Evolutionary conservation across 2,329 filamentous ascomycete species (phyloP), one percentile per base, ranked within the genome.

Genomic region (Pseudogymnoascus sp.): DNA sequence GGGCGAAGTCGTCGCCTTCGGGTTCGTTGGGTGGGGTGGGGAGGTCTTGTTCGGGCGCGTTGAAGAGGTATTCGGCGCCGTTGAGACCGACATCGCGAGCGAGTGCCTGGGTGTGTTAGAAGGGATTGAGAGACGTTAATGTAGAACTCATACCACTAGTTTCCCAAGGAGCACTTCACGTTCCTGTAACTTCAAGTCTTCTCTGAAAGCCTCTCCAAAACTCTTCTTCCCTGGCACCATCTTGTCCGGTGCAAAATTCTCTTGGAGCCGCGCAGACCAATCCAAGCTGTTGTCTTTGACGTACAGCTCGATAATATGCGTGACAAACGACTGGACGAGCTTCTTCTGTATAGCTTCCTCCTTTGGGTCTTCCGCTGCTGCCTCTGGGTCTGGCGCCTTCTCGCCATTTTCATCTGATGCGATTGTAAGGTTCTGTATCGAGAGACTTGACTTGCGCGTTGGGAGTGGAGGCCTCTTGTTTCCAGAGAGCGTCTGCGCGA

Each of bases 251-350:
- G 84, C 79, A 66, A 86, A 84, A 64, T 82, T 86, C 74, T 93
- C 90, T 66, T 89, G 79, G 63, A 92, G 74, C 61, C 90, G 77
- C 13, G 82, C 76, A 1, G 85, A 81, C 86, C 85, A 88, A 53
- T 83, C 81, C 72, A 88, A 73, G 24, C 78, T 77, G 67, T 86
- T 82, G 6, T 76, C 77, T 67, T 86, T 85, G 65, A 90, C 81
- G 68, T 91, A 93, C 53, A 87, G 83, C 72, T 93, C 89, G 10
- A 93, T 76, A 16, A 93, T 77, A 71, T 90, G 89, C 0, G 88
- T 91, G n/a, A 91, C 80, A 73, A 95, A 93, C 1, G 87, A 86
- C 70, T 91, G 87, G 24, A 93, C 75, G 14, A 93, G 77, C 64
- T 82, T 84, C 37, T 79, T 79, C 70, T 88, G 84, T 65, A 92